phyloP scores from a whole-genome alignment of 1,284 basidiomycete genomes.

The Irpex sp. region DNA sequence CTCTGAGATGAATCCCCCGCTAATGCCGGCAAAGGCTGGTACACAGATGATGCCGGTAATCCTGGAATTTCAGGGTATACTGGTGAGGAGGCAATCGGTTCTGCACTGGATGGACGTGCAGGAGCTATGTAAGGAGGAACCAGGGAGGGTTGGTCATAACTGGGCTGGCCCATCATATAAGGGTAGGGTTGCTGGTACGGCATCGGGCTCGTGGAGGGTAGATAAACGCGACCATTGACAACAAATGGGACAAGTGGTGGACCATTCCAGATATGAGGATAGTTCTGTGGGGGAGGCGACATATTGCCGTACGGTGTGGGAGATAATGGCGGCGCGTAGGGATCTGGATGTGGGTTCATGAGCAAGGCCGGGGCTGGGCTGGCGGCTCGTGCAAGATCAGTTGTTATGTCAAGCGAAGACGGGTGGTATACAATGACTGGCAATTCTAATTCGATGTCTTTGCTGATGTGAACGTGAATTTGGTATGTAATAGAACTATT shows the following conservation, averaged over 20 bases:
- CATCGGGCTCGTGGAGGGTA: slow-evolving; percentile 30
- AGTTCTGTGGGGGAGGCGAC: slow-evolving; percentile 29
- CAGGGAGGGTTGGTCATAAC: slow-evolving; percentile 2
- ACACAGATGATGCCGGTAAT: slow-evolving; percentile 21
- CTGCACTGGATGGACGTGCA: slow-evolving; percentile 36
- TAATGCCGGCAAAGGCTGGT: slow-evolving; percentile 19
- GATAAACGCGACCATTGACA: slow-evolving; percentile 47
- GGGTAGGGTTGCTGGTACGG: slow-evolving; percentile 7
- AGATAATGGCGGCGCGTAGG: slow-evolving; percentile 22
- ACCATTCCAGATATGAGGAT: slow-evolving; percentile 31
- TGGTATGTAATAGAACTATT: not conserved
- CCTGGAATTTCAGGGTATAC: slow-evolving; percentile 22
- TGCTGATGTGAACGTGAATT: slow-evolving; percentile 36
- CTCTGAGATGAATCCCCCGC: slow-evolving; percentile 5
- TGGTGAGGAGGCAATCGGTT: slow-evolving; percentile 26
- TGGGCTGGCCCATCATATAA: slow-evolving; percentile 13
- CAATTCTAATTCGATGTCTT: slow-evolving; percentile 61
- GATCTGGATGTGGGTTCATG: slow-evolving; percentile 9
- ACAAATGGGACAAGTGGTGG: slow-evolving; percentile 36
- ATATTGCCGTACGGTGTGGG: slow-evolving; percentile 21
- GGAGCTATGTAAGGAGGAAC: slow-evolving; percentile 23
- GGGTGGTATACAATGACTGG: slow-evolving; percentile 67
- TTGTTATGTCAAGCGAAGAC: slow-evolving; percentile 35
- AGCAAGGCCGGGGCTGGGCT: slow-evolving; percentile 13
- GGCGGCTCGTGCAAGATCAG: not conserved